A percentile compares a stretch with the other conserved stretches of the same genome.
Evolutionary conservation across 768 basidiomycete genomes (phyloP).

Genomic region (Leccinum olivaceopallidum): DNA sequence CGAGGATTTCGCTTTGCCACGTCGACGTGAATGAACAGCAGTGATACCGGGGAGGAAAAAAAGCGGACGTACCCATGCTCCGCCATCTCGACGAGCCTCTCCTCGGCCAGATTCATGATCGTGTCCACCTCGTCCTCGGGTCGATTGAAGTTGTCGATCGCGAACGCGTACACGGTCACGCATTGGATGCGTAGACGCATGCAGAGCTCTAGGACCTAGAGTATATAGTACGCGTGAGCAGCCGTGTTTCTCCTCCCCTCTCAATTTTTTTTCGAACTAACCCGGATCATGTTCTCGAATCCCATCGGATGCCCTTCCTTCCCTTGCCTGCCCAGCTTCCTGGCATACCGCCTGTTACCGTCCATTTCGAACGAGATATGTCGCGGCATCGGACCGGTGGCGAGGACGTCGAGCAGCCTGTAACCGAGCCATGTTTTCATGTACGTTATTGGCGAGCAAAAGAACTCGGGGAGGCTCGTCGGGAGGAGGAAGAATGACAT

Average conservation of each 20-base stretch:
- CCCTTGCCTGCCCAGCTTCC: conserved; percentile 61
- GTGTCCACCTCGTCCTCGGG: conserved; percentile 82
- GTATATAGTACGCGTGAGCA: not conserved
- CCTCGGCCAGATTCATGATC: conserved; percentile 66
- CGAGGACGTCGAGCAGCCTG: conserved; percentile 63
- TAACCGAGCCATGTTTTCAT: conserved; percentile 32
- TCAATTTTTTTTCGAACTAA: conserved; percentile 38
- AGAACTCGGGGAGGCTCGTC: conserved; percentile 8
- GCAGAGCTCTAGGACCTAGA: conserved; percentile 86
- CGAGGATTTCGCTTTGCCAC: conserved; percentile 69
- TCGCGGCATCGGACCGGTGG: conserved; percentile 80
- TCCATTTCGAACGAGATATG: conserved; percentile 99
- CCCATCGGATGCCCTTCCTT: conserved; percentile 84
- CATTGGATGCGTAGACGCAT: conserved; percentile 75
- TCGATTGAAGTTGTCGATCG: conserved; percentile 96
- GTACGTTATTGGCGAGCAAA: conserved; percentile 14
- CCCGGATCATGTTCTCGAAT: conserved; percentile 75
- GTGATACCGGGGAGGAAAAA: too few relatives aligned
- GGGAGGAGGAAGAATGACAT: conserved; percentile 3
- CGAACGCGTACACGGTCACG: conserved; percentile 96
- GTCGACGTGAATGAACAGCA: not conserved
- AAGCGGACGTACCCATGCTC: conserved; percentile 65
- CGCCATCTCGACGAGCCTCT: conserved; percentile 67
- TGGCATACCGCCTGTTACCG: conserved; percentile 90
- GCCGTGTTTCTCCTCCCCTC: too few relatives aligned